Evolutionary conservation across 2,329 filamentous ascomycete genomes (phyloP).

Genomic region (Fusarium drepaniforme): DNA sequence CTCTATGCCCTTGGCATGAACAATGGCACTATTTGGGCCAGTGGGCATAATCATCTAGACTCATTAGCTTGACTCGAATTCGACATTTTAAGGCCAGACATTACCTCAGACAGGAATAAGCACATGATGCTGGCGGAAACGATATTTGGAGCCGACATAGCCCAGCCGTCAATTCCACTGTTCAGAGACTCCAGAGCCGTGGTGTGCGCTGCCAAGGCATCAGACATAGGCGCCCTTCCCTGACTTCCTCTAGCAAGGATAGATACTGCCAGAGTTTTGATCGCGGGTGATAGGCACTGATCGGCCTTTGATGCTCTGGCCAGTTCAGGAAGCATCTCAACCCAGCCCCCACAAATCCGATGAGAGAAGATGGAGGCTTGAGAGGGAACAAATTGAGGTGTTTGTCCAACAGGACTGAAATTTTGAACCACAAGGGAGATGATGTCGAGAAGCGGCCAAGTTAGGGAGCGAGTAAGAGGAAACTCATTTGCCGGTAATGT

Average conservation of each 20-base stretch:
- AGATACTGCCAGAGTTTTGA: slow-evolving; percentile 49
- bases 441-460: slow-evolving; percentile 41
- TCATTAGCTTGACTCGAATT: not conserved
- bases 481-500: not conserved
- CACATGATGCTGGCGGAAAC: slow-evolving; percentile 24
- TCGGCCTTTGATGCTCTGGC: slow-evolving; percentile 29
- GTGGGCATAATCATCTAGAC: slow-evolving; percentile 47
- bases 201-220: slow-evolving; percentile 46
- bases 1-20: slow-evolving; percentile 52
- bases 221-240: slow-evolving; percentile 37
- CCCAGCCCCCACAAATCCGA: slow-evolving; percentile 55
- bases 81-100: not conserved
- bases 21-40: slow-evolving; percentile 35
- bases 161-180: slow-evolving; percentile 2
- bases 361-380: slow-evolving; percentile 43
- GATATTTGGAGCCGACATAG: not conserved
- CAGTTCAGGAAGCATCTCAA: slow-evolving; percentile 52
- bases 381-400: not conserved
- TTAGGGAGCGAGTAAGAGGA: slow-evolving; percentile 6
- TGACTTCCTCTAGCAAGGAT: slow-evolving; percentile 41
- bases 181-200: slow-evolving; percentile 46
- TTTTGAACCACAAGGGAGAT: slow-evolving; percentile 41
- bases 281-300: slow-evolving; percentile 43
- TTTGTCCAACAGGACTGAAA: slow-evolving; percentile 25
- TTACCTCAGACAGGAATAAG: slow-evolving; percentile 17